Percentiles rank a stretch among this genome's conserved stretches.
Evolutionary conservation across 2,329 filamentous ascomycete species (phyloP).

Genomic region (Fusarium pseudograminearum): DNA sequence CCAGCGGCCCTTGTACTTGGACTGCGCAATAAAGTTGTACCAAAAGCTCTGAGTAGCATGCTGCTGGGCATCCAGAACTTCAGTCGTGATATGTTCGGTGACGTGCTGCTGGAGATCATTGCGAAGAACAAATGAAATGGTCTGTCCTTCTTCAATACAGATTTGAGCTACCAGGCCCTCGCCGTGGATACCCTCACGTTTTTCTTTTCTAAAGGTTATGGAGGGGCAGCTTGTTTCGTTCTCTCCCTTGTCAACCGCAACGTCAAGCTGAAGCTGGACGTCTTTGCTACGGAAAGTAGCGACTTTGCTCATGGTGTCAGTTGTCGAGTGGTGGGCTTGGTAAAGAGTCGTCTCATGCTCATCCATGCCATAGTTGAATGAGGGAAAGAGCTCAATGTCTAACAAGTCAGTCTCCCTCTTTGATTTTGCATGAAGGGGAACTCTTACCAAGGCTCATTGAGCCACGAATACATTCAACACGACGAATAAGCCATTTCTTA

Average conservation of each 20-base stretch:
- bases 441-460: slow-evolving; percentile 67
- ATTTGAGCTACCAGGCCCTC: slow-evolving; percentile 73
- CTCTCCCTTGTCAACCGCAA: slow-evolving; percentile 71
- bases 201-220: slow-evolving; percentile 67
- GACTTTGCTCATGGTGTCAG: slow-evolving; percentile 64
- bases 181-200: slow-evolving; percentile 65
- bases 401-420: slow-evolving; percentile 39
- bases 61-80: slow-evolving; percentile 71
- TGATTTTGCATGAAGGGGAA: background rate
- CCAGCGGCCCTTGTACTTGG: slow-evolving; percentile 78
- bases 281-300: slow-evolving; percentile 72
- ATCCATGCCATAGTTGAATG: slow-evolving; percentile 76
- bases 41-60: slow-evolving; percentile 78
- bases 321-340: slow-evolving; percentile 56
- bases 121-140: slow-evolving; percentile 76
- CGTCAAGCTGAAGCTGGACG: slow-evolving; percentile 73
- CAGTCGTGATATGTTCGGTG: slow-evolving; percentile 68
- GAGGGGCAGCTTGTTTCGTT: slow-evolving; percentile 59
- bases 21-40: slow-evolving; percentile 79
- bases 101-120: slow-evolving; percentile 70
- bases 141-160: slow-evolving; percentile 72
- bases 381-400: slow-evolving; percentile 78
- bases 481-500: slow-evolving; percentile 77
- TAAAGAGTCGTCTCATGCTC: slow-evolving; percentile 70
- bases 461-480: slow-evolving; percentile 79